Evolutionary conservation across 805 yeast genomes (phyloP), one percentile per base, ranked within the genome.

Genomic region (Ogataea neopini): DNA sequence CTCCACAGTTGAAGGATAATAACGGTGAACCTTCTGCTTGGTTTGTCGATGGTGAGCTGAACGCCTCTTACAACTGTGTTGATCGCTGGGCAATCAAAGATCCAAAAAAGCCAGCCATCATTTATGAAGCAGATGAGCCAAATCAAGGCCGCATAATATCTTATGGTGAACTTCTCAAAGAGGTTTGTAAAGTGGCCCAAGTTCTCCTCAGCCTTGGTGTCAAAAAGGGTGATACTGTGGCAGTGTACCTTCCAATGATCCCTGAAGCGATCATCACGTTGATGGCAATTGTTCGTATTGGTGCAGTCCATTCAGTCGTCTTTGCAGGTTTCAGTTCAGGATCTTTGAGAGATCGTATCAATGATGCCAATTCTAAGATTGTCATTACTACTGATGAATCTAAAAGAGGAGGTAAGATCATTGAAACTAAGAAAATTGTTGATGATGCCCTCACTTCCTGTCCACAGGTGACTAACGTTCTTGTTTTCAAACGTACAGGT

Each of bases 201-300:
- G 84, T 83, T 29, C 75, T 87, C 63, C 71, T 75, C 55, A 69
- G 72, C 50, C 71, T 83, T 74, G 91, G 91, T 42, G 83, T 86
- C 48, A 71, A 74, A 51, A 87, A 86, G 69, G 94, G 94, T 58
- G 96, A 87, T 63, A 84, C 90, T 14, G 92, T 87, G 48, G 94
- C 94, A 19, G 86, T 87, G 44, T 87, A 87, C 66, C 73, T 87
- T 72, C 96, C 96, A 59, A 87, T 86, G 94, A 84, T 83, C 53
- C 86, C 91, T 39, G 88, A 86, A 64, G 91, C 94, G 33, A 69
- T 87, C 43, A 72, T 84, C 48, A 80, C 94, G 22, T 69, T 87
- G 73, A 70, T 87, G 68, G 95, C 96, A 20, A 84, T 86, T 61
- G 78, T 80, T 35, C 76, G 96, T 68, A 72, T 87, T 53, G 95